These are phyloP conservation scores for Microcera coccophila DNA, from an alignment of 2,329 filamentous ascomycete genomes.

Conservation along the genomic window DNA sequence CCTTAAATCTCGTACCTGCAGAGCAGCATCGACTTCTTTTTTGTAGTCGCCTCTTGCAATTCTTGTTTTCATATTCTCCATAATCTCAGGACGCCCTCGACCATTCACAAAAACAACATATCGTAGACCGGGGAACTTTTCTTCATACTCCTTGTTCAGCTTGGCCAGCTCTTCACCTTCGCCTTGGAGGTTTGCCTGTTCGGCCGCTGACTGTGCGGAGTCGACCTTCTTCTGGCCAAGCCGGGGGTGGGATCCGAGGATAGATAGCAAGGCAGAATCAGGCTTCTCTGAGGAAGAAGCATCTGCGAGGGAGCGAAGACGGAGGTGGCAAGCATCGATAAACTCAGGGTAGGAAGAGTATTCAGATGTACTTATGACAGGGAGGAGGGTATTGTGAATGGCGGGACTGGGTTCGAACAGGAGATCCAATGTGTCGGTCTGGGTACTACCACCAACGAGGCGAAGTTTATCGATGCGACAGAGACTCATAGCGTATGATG, in stretches of 20 bases:
- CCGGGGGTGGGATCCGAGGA: conserved; percentile 77
- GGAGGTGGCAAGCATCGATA: conserved; percentile 60
- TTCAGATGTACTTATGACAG: conserved; percentile 52
- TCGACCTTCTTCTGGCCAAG: conserved; percentile 77
- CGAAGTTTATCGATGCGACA: conserved; percentile 48
- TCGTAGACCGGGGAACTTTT: conserved; percentile 72
- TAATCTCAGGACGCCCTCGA: conserved; percentile 66
- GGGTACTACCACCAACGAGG: conserved; percentile 45
- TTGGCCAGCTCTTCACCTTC: conserved; percentile 57
- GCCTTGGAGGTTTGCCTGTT: conserved; percentile 72
- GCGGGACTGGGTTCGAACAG: conserved; percentile 80
- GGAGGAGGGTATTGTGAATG: conserved; percentile 68
- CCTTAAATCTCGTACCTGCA: conserved; percentile 55
- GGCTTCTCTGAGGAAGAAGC: conserved; percentile 46
- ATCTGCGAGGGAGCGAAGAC: conserved; percentile 58
- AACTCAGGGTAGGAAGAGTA: conserved; percentile 68
- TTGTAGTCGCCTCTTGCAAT: conserved; percentile 65
- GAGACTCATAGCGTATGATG: not conserved
- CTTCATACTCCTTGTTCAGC: conserved; percentile 77
- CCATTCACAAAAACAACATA: conserved; percentile 95
- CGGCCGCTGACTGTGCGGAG: conserved; percentile 74
- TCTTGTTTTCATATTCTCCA: conserved; percentile 74
- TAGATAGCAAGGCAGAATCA: conserved; percentile 57
- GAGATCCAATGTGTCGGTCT: conserved; percentile 60
- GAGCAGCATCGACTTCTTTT: conserved; percentile 67